Evolutionary conservation across 1,139 yeast genomes (phyloP), one percentile per base, ranked within the genome.

Genomic region (Geotrichum candidum): DNA sequence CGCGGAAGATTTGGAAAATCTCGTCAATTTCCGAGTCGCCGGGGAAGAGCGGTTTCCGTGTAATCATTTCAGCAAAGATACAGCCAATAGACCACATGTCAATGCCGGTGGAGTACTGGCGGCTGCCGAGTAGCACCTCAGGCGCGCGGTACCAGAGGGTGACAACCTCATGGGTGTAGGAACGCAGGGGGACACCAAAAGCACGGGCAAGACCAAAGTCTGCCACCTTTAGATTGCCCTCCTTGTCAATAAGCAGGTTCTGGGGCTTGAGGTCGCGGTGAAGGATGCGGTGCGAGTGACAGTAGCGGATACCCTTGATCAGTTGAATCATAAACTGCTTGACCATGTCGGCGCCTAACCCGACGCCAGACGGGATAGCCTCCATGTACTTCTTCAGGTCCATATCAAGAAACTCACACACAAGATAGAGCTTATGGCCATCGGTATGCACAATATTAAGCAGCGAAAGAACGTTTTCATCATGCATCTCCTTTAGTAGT

Each of bases 31-130:
- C 99, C 18, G 97, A 90, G 75, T 94, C 99, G 38, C 99, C 99
- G 1, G 98, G 96, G 77, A 94, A 94, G 59, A 94, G 77, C 10
- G 99, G 98, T 75, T 90, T 90, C 66, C 99, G 82, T 72, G 92
- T 90, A 69, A 95, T 94, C 98, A 94, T 92, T 75, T 94, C 99
- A 5, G 98, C 99, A 77, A 95, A 94, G 63, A 94, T 94, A 75
- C 98, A 92, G 27, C 99, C 99, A 63, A 91, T 90, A 22, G 97
- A 90, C 99, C 99, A 94, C 87, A 95, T 91, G 74, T 94, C 99
- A 58, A 94, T 98, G 33, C 98, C 98, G 0, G 98, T 94, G 58
- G 97, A 90, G 76, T 94, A 94, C 75, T 94, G 98, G 68, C 96
- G 90, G 29, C 98, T 97, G 41, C 99, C 99, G 51, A 94, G 80